Conservation (phyloP, 1,284 basidiomycete species). For the Binderoboletus segoi region DNA sequence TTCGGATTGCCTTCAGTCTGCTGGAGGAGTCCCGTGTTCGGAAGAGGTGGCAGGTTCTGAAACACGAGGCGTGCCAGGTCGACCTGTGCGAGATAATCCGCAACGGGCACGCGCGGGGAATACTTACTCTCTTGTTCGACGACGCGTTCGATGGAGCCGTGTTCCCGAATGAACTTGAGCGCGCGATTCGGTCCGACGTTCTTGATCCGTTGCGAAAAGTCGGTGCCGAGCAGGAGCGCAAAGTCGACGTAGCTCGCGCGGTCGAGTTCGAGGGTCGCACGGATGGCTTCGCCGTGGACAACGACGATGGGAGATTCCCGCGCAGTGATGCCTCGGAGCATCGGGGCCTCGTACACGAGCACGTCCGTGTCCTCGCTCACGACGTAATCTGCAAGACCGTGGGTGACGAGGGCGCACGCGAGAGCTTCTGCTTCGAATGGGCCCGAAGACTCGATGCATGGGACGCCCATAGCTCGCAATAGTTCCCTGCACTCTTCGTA, state of each 20-base stretch:
- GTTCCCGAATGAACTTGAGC: conserved; percentile 66
- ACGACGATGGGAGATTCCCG: conserved; percentile 58
- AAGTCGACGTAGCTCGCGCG: conserved; percentile 74
- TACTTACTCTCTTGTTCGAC: conserved; percentile 59
- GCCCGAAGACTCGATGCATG: conserved; percentile 65
- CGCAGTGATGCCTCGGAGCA: conserved; percentile 74
- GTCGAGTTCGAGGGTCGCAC: conserved; percentile 57
- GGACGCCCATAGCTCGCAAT: conserved; percentile 74
- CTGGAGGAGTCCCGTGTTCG: conserved; percentile 42
- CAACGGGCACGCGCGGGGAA: conserved; percentile 44
- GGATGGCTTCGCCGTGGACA: conserved; percentile 67
- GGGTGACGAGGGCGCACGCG: conserved; percentile 71
- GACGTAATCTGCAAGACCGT: conserved; percentile 80
- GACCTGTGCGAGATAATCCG: conserved; percentile 63
- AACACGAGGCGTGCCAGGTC: conserved; percentile 63
- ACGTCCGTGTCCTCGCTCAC: conserved; percentile 89
- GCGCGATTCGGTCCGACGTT: conserved; percentile 77
- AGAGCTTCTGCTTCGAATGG: conserved; percentile 84
- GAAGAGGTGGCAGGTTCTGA: conserved; percentile 60
- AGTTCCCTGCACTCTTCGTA: conserved; percentile 68
- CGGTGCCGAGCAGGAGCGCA: conserved; percentile 82
- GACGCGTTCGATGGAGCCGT: conserved; percentile 76
- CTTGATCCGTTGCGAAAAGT: conserved; percentile 82
- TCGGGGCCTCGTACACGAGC: conserved; percentile 74
- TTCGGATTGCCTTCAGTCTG: conserved; percentile 43